Conservation (phyloP, 768 basidiomycete species). For the Macrolepiota dolichaula region DNA sequence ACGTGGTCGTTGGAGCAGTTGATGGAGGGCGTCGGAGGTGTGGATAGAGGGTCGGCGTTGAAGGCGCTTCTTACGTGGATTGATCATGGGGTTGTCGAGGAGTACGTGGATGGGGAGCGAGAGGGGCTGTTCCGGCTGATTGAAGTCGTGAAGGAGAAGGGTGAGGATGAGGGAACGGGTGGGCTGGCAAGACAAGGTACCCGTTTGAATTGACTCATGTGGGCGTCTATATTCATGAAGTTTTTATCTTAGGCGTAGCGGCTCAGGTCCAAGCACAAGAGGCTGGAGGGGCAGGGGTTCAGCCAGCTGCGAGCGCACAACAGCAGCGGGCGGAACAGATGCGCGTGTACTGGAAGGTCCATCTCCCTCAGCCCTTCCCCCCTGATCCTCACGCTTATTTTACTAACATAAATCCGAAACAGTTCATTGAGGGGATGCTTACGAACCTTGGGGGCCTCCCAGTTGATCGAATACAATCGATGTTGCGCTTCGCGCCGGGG, state of each 20-base stretch:
- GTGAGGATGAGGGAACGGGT: conserved; percentile 14
- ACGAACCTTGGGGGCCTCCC: conserved; percentile 78
- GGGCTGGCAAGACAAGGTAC: neutral
- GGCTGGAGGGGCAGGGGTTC: conserved; percentile 31
- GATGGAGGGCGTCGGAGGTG: conserved; percentile 54
- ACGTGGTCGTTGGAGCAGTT: conserved; percentile 73
- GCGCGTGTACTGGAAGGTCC: conserved; percentile 82
- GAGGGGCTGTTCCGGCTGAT: conserved; percentile 63
- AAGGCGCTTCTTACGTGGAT: conserved; percentile 77
- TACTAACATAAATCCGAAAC: conserved; percentile 7
- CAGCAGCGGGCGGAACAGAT: conserved; percentile 85
- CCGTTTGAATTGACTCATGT: neutral
- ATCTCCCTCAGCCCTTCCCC: neutral
- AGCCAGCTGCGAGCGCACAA: conserved; percentile 52
- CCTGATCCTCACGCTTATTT: neutral
- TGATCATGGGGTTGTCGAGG: conserved; percentile 76
- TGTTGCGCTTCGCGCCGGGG: conserved; percentile 80
- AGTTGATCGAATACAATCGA: conserved; percentile 81
- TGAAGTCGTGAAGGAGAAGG: conserved; percentile 54
- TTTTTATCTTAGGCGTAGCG: conserved; percentile 13
- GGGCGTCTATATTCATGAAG: neutral
- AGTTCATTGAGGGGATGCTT: conserved; percentile 93
- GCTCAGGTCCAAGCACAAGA: conserved; percentile 9
- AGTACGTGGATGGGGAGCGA: conserved; percentile 54
- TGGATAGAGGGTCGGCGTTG: conserved; percentile 48